A percentile compares a stretch with the other conserved stretches of the same genome.
These are phyloP conservation scores for Talaromyces proteolyticus DNA, from an alignment of 495 filamentous ascomycete genomes.

Conservation along the genomic window DNA sequence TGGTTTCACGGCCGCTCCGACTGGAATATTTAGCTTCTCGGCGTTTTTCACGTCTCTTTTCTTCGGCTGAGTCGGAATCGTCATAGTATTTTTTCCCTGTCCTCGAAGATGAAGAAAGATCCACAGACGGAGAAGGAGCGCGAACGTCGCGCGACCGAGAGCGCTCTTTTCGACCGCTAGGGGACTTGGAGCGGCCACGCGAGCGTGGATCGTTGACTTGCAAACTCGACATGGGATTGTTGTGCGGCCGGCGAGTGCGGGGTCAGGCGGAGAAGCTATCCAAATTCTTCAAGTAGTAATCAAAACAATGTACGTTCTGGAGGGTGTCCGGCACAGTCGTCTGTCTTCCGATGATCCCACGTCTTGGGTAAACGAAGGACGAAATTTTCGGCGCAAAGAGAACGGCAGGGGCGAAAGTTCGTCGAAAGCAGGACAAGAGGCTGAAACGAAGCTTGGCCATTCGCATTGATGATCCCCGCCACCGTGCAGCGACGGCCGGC, in stretches of 20 bases:
- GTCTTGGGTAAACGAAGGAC: no score
- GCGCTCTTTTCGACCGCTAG: conserved; percentile 40
- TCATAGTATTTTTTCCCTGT: conserved; percentile 18
- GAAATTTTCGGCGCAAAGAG: no score
- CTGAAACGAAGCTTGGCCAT: not conserved
- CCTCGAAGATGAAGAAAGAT: conserved; percentile 13
- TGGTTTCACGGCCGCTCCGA: conserved; percentile 15
- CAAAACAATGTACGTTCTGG: no score
- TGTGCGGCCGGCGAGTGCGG: not conserved
- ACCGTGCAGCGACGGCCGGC: conserved; percentile 6
- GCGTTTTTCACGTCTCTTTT: conserved; percentile 13
- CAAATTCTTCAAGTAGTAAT: no score
- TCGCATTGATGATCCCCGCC: conserved; percentile 14
- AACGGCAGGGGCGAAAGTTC: no score
- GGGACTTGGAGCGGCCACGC: conserved; percentile 56
- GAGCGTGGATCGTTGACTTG: conserved; percentile 53
- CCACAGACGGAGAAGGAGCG: conserved; percentile 22
- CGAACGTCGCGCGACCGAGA: conserved; percentile 44
- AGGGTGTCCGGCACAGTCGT: no score
- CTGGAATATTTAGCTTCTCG: conserved; percentile 4
- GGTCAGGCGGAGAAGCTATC: not conserved
- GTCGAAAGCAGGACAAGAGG: not conserved
- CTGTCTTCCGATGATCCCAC: no score
- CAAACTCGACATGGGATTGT: conserved; percentile 34
- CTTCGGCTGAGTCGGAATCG: conserved; percentile 15